Conservation (phyloP, 768 basidiomycete genomes). For the Pulveroboletus sp. region DNA sequence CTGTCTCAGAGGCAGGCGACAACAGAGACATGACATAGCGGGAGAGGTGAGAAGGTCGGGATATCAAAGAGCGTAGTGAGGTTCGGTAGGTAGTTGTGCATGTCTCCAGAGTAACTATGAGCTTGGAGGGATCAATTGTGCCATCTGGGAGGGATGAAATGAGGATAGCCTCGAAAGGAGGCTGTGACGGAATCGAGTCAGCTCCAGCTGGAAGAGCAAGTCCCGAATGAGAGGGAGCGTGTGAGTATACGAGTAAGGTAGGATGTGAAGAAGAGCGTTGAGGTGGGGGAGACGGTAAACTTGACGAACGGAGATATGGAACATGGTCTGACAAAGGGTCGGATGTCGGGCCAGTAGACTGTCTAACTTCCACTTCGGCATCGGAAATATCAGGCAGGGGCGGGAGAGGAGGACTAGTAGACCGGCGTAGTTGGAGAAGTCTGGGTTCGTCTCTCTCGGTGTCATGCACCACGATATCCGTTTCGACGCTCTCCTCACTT, state of each 20-base stretch:
- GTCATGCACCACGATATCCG: slow-evolving; percentile 6
- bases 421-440: slow-evolving; percentile 30
- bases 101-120: slow-evolving; percentile 72
- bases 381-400: slow-evolving; percentile 38
- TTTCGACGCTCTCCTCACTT: slow-evolving; percentile 10
- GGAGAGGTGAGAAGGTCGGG: slow-evolving; percentile 64
- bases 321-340: slow-evolving; percentile 23
- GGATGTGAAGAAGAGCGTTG: slow-evolving; percentile 36
- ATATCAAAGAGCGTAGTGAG: slow-evolving; percentile 59
- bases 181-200: slow-evolving; percentile 40
- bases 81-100: slow-evolving; percentile 62
- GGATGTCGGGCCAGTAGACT: slow-evolving; percentile 17
- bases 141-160: slow-evolving; percentile 51
- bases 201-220: slow-evolving; percentile 47
- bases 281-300: slow-evolving; percentile 24
- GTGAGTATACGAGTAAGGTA: slow-evolving; percentile 17
- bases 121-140: slow-evolving; percentile 50
- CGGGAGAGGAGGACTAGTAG: slow-evolving; percentile 46
- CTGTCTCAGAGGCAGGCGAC: slow-evolving; percentile 39
- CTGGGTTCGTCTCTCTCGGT: slow-evolving; percentile 13
- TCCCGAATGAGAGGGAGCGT: slow-evolving; percentile 41
- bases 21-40: slow-evolving; percentile 49
- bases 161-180: slow-evolving; percentile 63
- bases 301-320: slow-evolving; percentile 31
- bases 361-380: neutral